Conservation (phyloP, 441 rosid species). For the Pelargonium cotyledonis region DNA sequence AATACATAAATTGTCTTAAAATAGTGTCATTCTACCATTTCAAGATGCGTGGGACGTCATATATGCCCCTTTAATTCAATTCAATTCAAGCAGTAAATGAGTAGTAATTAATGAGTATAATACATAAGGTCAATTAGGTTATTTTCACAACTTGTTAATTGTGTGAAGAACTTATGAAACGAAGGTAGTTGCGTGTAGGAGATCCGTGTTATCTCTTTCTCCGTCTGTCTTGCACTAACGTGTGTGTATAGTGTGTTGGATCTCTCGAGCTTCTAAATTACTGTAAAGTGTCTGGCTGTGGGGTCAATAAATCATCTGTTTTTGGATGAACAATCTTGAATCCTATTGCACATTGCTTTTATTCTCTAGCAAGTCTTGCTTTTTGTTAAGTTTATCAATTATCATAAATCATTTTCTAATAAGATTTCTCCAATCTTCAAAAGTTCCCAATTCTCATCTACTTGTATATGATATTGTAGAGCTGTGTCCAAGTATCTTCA, state of each 20-base stretch:
- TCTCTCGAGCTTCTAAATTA: neutral
- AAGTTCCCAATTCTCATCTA: neutral
- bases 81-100: no score
- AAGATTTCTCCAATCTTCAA: neutral
- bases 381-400: neutral
- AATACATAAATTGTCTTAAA: no score
- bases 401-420: neutral
- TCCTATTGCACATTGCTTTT: neutral
- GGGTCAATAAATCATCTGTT: neutral
- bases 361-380: neutral
- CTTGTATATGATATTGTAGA: conserved; percentile 30
- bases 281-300: neutral
- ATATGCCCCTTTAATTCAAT: no score
- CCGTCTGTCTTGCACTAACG: no score
- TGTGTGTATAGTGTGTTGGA: neutral
- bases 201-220: no score
- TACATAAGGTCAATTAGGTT: no score
- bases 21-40: no score
- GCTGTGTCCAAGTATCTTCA: conserved; percentile 94
- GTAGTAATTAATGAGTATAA: no score
- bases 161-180: no score
- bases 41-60: no score
- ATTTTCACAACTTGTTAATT: no score
- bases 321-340: neutral
- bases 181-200: no score